A percentile compares a stretch with the other conserved stretches of the same genome.
phyloP scores from a whole-genome alignment of 2,329 filamentous ascomycete species.

The Penicillium sp. region DNA sequence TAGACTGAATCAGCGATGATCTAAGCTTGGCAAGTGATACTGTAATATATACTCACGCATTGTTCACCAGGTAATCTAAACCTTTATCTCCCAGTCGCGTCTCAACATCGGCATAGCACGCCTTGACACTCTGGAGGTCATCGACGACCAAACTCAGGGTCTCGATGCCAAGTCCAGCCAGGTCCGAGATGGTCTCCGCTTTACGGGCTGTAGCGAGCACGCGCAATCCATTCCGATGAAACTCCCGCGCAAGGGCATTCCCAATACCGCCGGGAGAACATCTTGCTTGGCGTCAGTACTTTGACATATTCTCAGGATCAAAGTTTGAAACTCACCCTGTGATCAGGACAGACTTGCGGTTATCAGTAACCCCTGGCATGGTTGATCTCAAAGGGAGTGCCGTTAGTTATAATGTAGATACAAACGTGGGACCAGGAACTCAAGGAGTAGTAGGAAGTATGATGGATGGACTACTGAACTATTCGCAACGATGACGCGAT shows the following conservation, averaged over 20 bases:
- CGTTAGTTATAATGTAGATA: neutral
- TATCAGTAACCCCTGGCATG: constrained; percentile 31
- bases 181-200: constrained; percentile 49
- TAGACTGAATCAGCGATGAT: neutral
- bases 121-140: constrained; percentile 49
- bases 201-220: constrained; percentile 62
- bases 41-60: constrained; percentile 48
- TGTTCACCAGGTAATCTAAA: constrained; percentile 61
- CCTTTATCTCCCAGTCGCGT: constrained; percentile 48
- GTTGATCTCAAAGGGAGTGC: neutral
- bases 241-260: constrained; percentile 59
- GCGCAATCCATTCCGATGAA: constrained; percentile 53
- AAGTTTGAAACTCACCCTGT: constrained; percentile 40
- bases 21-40: neutral
- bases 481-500: neutral
- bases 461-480: neutral
- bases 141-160: constrained; percentile 58
- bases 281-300: constrained; percentile 16
- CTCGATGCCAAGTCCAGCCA: constrained; percentile 54
- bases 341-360: constrained; percentile 42
- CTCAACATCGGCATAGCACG: constrained; percentile 49
- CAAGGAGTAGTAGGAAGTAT: neutral
- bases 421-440: neutral
- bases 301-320: neutral
- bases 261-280: constrained; percentile 57